Conservation (phyloP, 2,329 filamentous ascomycete species). For the Cercospora berteroae region DNA sequence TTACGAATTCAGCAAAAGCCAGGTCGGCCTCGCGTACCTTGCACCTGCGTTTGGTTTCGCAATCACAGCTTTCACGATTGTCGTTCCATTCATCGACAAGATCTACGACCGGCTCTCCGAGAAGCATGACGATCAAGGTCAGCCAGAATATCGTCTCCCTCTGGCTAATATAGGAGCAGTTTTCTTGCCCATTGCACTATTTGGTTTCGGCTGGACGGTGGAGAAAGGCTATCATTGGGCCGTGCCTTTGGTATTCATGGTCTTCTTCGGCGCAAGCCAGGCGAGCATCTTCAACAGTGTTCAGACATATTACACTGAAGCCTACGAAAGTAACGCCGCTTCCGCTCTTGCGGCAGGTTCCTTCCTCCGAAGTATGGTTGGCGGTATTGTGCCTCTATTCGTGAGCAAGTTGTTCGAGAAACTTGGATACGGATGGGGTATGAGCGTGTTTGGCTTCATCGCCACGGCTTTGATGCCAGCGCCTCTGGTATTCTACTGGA, state of each 20-base stretch:
- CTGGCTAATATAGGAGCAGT: conserved; percentile 47
- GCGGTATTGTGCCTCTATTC: conserved; percentile 47
- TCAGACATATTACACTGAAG: conserved; percentile 56
- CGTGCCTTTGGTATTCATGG: conserved; percentile 42
- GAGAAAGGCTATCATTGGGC: conserved; percentile 43
- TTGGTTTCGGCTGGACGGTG: conserved; percentile 46
- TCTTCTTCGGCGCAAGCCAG: conserved; percentile 52
- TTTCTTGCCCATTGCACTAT: conserved; percentile 44
- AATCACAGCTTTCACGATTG: conserved; percentile 44
- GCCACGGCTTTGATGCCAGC: conserved; percentile 48
- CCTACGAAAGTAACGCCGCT: conserved; percentile 50
- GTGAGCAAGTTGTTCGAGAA: conserved; percentile 44
- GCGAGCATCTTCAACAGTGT: conserved; percentile 53
- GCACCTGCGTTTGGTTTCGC: conserved; percentile 45
- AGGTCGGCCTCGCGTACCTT: conserved; percentile 45
- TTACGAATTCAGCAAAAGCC: conserved; percentile 45
- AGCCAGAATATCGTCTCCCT: conserved; percentile 46
- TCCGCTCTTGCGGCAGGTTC: conserved; percentile 50
- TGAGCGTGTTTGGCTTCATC: conserved; percentile 48
- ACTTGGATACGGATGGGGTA: conserved; percentile 50
- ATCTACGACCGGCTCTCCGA: conserved; percentile 46
- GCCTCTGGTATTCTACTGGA: conserved; percentile 50
- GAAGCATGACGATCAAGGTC: conserved; percentile 41
- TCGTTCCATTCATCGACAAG: conserved; percentile 44
- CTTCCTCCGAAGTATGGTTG: conserved; percentile 47